Conservation (phyloP, 1,139 yeast species). For the Geotrichum fermentans region DNA sequence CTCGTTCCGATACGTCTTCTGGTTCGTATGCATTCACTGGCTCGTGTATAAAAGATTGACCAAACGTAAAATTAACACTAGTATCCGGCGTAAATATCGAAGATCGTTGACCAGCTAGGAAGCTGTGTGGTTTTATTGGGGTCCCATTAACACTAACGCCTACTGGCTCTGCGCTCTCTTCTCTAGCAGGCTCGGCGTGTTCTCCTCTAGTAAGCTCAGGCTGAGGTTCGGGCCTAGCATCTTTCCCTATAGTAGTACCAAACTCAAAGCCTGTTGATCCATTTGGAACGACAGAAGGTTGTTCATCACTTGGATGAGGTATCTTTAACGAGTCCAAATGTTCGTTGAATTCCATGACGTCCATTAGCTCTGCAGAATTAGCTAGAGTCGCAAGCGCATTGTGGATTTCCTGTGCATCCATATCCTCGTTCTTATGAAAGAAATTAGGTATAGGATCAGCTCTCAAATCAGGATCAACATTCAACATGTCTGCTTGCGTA, state of each 20-base stretch:
- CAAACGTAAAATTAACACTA: constrained; percentile 10
- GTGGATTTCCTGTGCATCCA: not conserved
- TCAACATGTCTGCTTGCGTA: no score
- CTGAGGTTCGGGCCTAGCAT: no score
- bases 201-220: no score
- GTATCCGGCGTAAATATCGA: constrained; percentile 7
- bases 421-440: not conserved
- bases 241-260: not conserved
- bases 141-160: constrained; percentile 5
- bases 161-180: not conserved
- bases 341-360: not conserved
- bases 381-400: constrained; percentile 6
- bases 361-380: not conserved
- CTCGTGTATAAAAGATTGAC: constrained; percentile 5
- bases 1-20: no score
- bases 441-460: not conserved
- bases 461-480: no score
- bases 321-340: no score
- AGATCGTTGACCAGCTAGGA: no score
- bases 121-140: constrained; percentile 1
- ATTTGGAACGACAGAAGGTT: no score
- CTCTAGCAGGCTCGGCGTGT: no score
- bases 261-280: not conserved
- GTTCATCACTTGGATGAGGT: no score
- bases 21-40: no score